These are phyloP conservation scores for Colletotrichum orbiculare DNA, from an alignment of 2,329 filamentous ascomycete genomes.

Conservation along the genomic window DNA sequence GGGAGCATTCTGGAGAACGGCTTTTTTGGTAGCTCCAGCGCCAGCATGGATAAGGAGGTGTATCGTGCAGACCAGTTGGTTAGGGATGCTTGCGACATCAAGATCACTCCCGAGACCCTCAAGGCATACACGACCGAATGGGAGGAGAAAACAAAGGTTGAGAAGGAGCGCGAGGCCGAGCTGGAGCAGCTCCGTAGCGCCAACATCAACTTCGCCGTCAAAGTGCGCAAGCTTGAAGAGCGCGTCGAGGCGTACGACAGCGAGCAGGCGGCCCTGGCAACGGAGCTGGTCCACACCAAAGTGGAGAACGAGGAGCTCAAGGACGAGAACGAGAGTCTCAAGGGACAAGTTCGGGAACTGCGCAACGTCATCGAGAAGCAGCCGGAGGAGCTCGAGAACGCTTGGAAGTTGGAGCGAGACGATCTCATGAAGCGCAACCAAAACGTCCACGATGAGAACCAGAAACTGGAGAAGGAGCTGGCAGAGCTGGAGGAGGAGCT, in stretches of 20 bases:
- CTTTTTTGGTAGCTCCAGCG: conserved; percentile 93
- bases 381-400: conserved; percentile 85
- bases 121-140: conserved; percentile 86
- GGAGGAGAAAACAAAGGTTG: conserved; percentile 87
- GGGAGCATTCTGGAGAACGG: conserved; percentile 94
- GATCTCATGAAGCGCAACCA: conserved; percentile 91
- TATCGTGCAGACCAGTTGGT: conserved; percentile 95
- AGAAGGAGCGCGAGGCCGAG: conserved; percentile 86
- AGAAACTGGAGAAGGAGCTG: conserved; percentile 87
- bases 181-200: conserved; percentile 76
- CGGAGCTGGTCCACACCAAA: conserved; percentile 90
- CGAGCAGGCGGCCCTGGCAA: conserved; percentile 91
- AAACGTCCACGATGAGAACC: conserved; percentile 94
- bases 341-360: conserved; percentile 85
- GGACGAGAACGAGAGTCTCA: conserved; percentile 90
- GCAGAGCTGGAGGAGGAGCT: conserved; percentile 91
- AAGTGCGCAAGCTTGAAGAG: conserved; percentile 88
- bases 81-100: conserved; percentile 88
- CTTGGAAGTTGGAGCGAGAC: conserved; percentile 87
- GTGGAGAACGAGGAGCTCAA: conserved; percentile 91
- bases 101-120: conserved; percentile 85
- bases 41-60: conserved; percentile 92
- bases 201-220: conserved; percentile 75
- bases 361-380: conserved; percentile 89
- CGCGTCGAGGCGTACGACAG: conserved; percentile 87